Conservation (phyloP, 106 monocot genomes). For the Xerophyta viscosa region DNA sequence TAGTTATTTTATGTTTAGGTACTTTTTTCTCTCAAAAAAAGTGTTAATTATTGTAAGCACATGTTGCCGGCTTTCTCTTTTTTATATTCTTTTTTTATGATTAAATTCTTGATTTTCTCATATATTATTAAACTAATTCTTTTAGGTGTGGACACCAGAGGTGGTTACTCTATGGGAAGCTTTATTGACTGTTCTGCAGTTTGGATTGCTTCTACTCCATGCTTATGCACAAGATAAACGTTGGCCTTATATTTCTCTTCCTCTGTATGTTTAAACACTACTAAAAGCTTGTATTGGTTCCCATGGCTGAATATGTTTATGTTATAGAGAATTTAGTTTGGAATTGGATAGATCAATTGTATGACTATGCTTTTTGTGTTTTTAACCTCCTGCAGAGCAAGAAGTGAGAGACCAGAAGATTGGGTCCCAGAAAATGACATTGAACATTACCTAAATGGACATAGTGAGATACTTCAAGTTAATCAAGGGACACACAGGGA, state of each 20-base stretch:
- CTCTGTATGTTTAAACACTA: conserved; percentile 38
- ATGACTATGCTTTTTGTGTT: too few relatives aligned
- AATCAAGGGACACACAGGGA: conserved; percentile 16
- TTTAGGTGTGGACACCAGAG: conserved; percentile 81
- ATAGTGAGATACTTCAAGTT: conserved; percentile 22
- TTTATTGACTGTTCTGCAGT: conserved; percentile 69
- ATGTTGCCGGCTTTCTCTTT: too few relatives aligned
- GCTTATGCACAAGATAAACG: conserved; percentile 85
- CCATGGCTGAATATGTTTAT: too few relatives aligned
- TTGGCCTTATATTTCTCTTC: conserved; percentile 67
- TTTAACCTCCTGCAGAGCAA: conserved; percentile 28
- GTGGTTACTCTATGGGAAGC: conserved; percentile 71
- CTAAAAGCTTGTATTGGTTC: too few relatives aligned
- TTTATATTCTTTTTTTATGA: too few relatives aligned
- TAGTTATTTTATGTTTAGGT: background rate
- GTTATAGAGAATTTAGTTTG: too few relatives aligned
- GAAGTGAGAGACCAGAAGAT: conserved; percentile 71
- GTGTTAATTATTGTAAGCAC: too few relatives aligned
- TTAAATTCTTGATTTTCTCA: too few relatives aligned
- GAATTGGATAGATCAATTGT: too few relatives aligned
- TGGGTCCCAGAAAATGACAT: conserved; percentile 52
- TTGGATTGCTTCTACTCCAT: conserved; percentile 70
- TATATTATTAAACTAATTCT: background rate
- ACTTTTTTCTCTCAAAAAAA: background rate
- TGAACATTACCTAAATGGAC: conserved; percentile 3